phyloP scores from a whole-genome alignment of 192 early-diverging fungal genomes.

The Gamsiella multidivaricata region DNA sequence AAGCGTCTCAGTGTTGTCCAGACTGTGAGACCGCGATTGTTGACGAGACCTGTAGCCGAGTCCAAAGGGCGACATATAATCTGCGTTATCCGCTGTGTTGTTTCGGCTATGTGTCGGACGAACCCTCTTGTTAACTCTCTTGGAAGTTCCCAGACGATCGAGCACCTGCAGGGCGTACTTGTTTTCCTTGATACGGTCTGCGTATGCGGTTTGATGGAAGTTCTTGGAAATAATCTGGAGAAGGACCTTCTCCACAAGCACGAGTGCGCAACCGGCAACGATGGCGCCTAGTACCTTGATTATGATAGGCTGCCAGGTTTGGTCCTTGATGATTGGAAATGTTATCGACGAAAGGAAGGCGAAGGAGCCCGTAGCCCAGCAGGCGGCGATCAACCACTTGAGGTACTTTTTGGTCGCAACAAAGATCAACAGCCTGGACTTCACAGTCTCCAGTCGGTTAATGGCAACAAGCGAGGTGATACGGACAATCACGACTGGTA shows the following conservation, averaged over 20 bases:
- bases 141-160: conserved; percentile 65
- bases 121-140: conserved; percentile 37
- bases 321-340: conserved; percentile 51
- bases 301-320: conserved; percentile 62
- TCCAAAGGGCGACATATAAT: conserved; percentile 36
- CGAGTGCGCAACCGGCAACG: conserved; percentile 60
- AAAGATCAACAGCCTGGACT: conserved; percentile 66
- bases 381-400: conserved; percentile 65
- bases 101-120: conserved; percentile 36
- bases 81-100: conserved; percentile 40
- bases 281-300: conserved; percentile 65
- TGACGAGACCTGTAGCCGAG: conserved; percentile 40
- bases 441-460: conserved; percentile 59
- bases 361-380: conserved; percentile 62
- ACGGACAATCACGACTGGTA: conserved; percentile 64
- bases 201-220: conserved; percentile 73
- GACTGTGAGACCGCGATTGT: conserved; percentile 38
- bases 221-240: conserved; percentile 72
- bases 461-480: conserved; percentile 58
- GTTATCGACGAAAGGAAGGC: conserved; percentile 63
- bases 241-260: conserved; percentile 69
- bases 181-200: conserved; percentile 69
- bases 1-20: conserved; percentile 31
- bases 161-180: conserved; percentile 70
- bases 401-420: conserved; percentile 64